Percentiles rank a stretch among this genome's conserved stretches.
Conservation (phyloP, 1,284 basidiomycete genomes). For the Heliocybe sulcata region DNA sequence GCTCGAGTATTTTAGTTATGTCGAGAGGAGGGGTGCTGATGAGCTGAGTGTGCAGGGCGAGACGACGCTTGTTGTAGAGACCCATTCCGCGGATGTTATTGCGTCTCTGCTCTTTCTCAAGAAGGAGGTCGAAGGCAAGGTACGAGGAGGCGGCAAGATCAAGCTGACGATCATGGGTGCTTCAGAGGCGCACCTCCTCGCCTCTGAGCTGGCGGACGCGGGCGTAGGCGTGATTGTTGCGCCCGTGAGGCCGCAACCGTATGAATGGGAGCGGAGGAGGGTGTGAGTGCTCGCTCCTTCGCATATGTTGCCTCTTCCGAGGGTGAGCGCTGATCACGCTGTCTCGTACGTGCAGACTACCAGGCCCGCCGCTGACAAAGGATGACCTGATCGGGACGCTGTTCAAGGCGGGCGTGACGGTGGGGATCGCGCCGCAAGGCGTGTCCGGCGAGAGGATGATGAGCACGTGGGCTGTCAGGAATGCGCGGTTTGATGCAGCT, state of each 20-base stretch:
- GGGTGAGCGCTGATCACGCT: no score
- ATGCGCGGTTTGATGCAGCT: slow-evolving; percentile 58
- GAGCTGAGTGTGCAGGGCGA: slow-evolving; percentile 24
- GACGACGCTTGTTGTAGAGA: slow-evolving; percentile 61
- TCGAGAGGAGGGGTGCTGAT: slow-evolving; percentile 3
- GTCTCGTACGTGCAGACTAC: slow-evolving; percentile 30
- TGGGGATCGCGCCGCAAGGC: slow-evolving; percentile 43
- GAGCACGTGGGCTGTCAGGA: slow-evolving; percentile 46
- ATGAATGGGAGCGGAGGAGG: slow-evolving; percentile 59
- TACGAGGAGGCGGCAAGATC: slow-evolving; percentile 45
- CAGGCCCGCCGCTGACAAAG: slow-evolving; percentile 59
- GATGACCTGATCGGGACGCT: slow-evolving; percentile 47
- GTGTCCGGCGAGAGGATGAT: slow-evolving; percentile 34
- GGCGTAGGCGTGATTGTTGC: slow-evolving; percentile 71
- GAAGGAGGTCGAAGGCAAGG: slow-evolving; percentile 58
- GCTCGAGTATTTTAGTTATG: slow-evolving; percentile 11
- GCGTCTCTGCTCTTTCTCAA: slow-evolving; percentile 70
- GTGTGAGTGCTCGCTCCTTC: no score
- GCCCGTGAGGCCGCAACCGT: slow-evolving; percentile 49
- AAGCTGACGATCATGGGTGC: slow-evolving; percentile 68
- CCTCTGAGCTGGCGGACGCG: slow-evolving; percentile 61
- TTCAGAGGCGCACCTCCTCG: slow-evolving; percentile 69
- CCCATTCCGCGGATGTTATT: slow-evolving; percentile 69
- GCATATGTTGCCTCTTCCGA: no score
- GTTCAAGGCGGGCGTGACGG: slow-evolving; percentile 49